Base-by-base conservation (phyloP, 2,329 filamentous ascomycete species). In the Aureobasidium vineae region DNA sequence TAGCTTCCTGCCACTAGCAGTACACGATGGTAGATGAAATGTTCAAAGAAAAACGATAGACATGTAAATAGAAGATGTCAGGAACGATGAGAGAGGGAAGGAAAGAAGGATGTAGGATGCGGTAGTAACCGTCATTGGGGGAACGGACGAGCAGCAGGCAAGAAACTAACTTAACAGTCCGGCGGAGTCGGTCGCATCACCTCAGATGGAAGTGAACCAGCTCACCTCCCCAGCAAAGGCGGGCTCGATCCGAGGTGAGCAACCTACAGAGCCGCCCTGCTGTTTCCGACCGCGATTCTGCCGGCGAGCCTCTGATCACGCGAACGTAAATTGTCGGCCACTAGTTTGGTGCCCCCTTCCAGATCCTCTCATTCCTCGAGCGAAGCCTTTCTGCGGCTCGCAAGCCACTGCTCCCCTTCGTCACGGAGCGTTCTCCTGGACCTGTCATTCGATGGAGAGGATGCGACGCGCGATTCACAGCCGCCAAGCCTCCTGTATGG, bases 111-210 rank as follows among this genome's bases (percentile, higher is more conserved):
- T 8, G 41, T 10, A 36, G 56, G n/a, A n/a, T n/a, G 28, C 56
- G 56, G 40, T 60, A 63, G 28, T 41, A 38, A 6, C 33, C 45
- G 57, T 49, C n/a, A 15, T 33, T 49, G 57, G 43, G 43, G 43
- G 57, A 19, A 11, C 31, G 56, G 41, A 45, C 49, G 31, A n/a
- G 41, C 31, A 61, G 43, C 57, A 61, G 57, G 28, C 57, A 47
- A 38, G 57, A 40, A 47, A 45, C 56, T 59, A 47, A 45, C 56
- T 40, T 59, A 59, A 45, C 56, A 59, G 56, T 33, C 19, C 56
- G 56, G 43, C 59, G 45, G 59, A 63, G 33, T 13, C 59, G 59
- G 45, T 40, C 41, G 19, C 36, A 47, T 41, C 41, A n/a, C 57
- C 41, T 47, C 28, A 47, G 57, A 61, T 61, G 57, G 41, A 61